Evolutionary conservation across 495 filamentous ascomycete species (phyloP), one percentile per base, ranked within the genome.

Genomic region (Aspergillus carlsbadensis): DNA sequence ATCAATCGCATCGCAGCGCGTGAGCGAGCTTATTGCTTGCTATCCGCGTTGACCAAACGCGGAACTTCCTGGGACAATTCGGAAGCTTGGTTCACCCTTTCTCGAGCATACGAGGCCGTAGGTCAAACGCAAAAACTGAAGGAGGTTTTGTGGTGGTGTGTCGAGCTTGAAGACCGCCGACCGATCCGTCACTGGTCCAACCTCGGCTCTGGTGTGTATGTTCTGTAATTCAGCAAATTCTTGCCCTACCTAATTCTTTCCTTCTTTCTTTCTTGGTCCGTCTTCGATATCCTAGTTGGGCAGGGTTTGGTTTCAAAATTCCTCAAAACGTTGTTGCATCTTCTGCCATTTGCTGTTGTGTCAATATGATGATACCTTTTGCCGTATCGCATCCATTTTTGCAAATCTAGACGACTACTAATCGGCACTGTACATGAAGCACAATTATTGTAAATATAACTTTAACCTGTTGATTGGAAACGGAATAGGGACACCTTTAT

Each of bases 51-150:
- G 52, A 96, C 91, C 2, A 92, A 89, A 72, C 80, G 89, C 3
- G 91, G 92, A n/a, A 78, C 73, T 24, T 92, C 91, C 5, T 98
- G 95, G 95, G 90, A 96, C 68, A 82, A 86, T 63, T 84, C 86
- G n/a, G 94, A 96, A 66, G 94, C 92, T 17, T 98, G 94, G 94
- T 91, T 87, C 63, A 84, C 86, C 10, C 81, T 98, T 14, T 90
- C 94, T 1, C 76, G 89, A 58, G 91, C 86, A 42, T 89, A 96
- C 61, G 93, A 97, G 71, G 84, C 86, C 52, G 86, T 87, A 48
- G 88, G 87, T 6, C 88, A 97, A 75, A 67, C 83, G 6, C 88
- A 92, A 41, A 96, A 92, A 66, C 85, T 94, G 42, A 92, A 91
- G 64, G 78, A 84, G 48, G 81, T 87, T 11, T 79, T 89, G 47